Base-by-base conservation (phyloP, 2,329 filamentous ascomycete species). In the Epichloe uncinata region DNA sequence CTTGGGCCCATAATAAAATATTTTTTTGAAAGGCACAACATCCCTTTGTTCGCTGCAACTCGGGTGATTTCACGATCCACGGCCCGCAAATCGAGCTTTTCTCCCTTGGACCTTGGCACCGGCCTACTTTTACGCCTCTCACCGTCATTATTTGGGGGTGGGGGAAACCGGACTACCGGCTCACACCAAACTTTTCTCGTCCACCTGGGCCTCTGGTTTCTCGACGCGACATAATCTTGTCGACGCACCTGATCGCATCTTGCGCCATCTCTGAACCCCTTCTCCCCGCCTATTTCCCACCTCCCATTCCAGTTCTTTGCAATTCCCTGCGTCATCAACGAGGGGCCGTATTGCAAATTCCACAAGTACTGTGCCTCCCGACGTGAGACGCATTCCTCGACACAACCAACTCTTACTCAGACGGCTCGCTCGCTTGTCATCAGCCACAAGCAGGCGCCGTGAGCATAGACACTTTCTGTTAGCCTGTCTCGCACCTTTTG, bases 351-450 rank as follows among this genome's bases (percentile, higher is more conserved):
- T 42, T 33, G 37, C 38, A 30, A 34, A 37, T 26, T 35, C 46
- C n/a, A 16, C 44, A 12, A n/a, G 35, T 41, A 48, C 43, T 30
- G 26, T 30, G 7, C 26, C 42, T 30, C 36, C 41, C 50, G 47
- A 51, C 52, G 47, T 55, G 56, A 60, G 56, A 60, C 57, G 56
- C 56, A 59, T 60, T 60, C 57, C 58, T 58, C 47, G 46, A 45
- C 48, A 47, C 26, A 42, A 42, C 38, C 47, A 38, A 49, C 51
- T 54, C 54, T 54, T 56, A 37, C 42, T 47, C 30, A 45, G 18
- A 20, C 34, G 9, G 11, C 30, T 30, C 41, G 20, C 35, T 41
- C n/a, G 33, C 45, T 47, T 37, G 35, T 38, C 34, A 40, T 15
- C 45, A 40, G 45, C 45, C 45, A 47, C 33, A 37, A 30, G 22